Evolutionary conservation across 2,329 filamentous ascomycete genomes (phyloP), one percentile per base, ranked within the genome.

Genomic region (Cladosporium austrohemisphaericum): DNA sequence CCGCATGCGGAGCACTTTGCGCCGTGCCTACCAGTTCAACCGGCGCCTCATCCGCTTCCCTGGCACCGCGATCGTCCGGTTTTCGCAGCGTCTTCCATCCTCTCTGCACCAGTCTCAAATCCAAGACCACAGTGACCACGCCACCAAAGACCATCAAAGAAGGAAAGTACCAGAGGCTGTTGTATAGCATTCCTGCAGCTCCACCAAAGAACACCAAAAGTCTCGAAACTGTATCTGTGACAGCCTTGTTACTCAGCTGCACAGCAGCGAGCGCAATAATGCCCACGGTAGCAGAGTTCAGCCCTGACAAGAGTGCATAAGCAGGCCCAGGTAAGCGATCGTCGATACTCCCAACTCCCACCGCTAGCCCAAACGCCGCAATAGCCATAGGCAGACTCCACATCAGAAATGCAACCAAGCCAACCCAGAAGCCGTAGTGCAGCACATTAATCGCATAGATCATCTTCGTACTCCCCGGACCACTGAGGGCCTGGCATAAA

Each of bases 111-210:
- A 49, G 36, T 25, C 14, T 36, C 9, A 57, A 35, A 64, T 88
- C 84, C 71, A 79, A 81, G 0, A 78, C 46, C 0, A 81, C 63
- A 0, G 80, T 78, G 0, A 66, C 64, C 1, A 74, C 9, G 0
- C 84, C 85, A 0, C 76, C 78, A 1, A 72, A 55, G 0, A 77
- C 57, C 66, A 88, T 83, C 4, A 89, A 61, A 0, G 80, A 58
- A 0, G 86, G 86, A 37, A 88, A 89, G 56, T 86, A 90, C 86
- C 86, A 90, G 0, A 89, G 66, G 0, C 84, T 79, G 41, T 81
- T 87, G 57, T 88, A 88, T 41, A 85, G 72, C 55, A 89, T 67
- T 0, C 85, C 86, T 0, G 83, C 84, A 7, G 76, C 73, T 1
- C 73, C 85, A 3, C 78, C 77, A 5, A 83, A 59, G 10, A 87